Percentiles rank a stretch among this genome's conserved stretches.
Conservation (phyloP, 345 rosid species). For the Eucalyptus sp. region DNA sequence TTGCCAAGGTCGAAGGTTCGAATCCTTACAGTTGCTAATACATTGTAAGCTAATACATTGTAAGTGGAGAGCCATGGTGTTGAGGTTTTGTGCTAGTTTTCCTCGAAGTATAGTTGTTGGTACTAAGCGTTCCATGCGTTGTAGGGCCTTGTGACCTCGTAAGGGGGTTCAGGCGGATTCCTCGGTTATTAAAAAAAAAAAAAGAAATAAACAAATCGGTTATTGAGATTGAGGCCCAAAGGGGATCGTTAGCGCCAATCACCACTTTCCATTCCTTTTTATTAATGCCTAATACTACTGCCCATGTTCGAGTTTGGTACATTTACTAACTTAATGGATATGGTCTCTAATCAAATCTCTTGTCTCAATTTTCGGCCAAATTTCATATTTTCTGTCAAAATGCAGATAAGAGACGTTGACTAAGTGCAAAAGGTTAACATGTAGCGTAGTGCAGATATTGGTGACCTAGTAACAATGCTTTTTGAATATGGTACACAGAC, state of each 20-base stretch:
- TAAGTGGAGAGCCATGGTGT: no score
- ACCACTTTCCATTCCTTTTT: background rate
- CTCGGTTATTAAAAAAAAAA: no score
- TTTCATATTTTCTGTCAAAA: background rate
- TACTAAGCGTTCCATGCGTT: no score
- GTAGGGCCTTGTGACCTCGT: no score
- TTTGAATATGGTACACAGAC: no score
- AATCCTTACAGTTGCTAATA: no score
- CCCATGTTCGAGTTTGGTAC: background rate
- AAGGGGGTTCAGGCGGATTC: no score
- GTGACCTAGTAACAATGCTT: background rate
- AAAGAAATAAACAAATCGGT: background rate
- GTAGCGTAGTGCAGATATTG: background rate
- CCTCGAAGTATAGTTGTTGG: no score
- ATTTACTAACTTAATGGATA: background rate
- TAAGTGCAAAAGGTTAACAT: background rate
- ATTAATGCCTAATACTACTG: background rate
- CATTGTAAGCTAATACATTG: no score
- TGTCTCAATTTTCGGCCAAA: background rate
- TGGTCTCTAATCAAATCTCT: fast-evolving
- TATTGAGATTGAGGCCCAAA: background rate
- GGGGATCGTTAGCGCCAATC: fast-evolving
- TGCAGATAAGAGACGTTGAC: background rate
- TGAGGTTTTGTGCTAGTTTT: no score
- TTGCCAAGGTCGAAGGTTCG: no score